Evolutionary conservation across 2,329 filamentous ascomycete species (phyloP).

Genomic region (Diaporthe sp.): DNA sequence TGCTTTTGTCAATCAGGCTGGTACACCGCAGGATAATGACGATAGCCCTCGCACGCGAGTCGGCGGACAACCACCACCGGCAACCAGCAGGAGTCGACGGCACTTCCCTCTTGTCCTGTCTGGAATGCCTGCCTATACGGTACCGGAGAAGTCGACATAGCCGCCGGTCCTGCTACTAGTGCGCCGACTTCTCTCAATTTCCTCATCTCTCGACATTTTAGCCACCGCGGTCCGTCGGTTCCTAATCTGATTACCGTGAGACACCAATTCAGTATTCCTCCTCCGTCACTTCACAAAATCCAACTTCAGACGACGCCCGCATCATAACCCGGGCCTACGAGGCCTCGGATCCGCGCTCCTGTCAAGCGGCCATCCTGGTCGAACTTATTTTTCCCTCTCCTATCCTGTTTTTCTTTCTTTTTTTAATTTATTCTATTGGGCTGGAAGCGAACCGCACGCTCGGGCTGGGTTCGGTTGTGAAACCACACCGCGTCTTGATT

Average conservation of each 20-base stretch:
- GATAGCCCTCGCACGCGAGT: neutral
- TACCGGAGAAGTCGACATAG: neutral
- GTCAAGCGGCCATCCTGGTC: neutral
- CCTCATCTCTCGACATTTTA: conserved; percentile 10
- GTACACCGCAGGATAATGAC: neutral
- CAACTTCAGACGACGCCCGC: conserved; percentile 18
- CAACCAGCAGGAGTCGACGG: neutral
- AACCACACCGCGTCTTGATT: conserved; percentile 14
- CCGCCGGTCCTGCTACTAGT: conserved; percentile 5
- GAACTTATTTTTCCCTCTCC: neutral
- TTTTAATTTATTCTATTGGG: neutral
- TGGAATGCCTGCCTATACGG: conserved; percentile 3
- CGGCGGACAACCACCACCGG: neutral
- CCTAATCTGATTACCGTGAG: neutral
- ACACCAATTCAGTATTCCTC: neutral
- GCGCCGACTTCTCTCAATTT: neutral
- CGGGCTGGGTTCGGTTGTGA: conserved; percentile 10
- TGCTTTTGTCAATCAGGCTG: neutral
- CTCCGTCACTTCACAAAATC: neutral
- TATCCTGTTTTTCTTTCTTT: neutral
- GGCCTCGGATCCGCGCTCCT: neutral
- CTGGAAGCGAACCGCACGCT: conserved; percentile 10
- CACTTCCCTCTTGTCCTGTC: neutral
- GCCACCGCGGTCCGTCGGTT: conserved; percentile 23
- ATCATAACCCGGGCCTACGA: neutral